Evolutionary conservation across 1,284 basidiomycete species (phyloP).

Genomic region (Wallemia mellicola): DNA sequence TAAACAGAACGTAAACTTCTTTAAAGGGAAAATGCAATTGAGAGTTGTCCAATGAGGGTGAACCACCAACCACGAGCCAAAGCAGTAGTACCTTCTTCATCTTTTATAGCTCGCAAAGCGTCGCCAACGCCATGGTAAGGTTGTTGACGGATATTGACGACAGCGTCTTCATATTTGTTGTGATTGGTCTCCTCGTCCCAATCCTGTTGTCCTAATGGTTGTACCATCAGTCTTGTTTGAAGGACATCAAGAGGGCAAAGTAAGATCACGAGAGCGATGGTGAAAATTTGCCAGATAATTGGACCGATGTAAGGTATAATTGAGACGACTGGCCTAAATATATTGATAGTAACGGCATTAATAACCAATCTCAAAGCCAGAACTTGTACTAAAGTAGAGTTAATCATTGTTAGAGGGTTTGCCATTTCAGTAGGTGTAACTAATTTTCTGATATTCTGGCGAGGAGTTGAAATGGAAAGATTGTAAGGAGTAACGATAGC

Average conservation of each 20-base stretch:
- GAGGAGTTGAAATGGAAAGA: background rate
- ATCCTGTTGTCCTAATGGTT: background rate
- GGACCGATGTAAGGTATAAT: background rate
- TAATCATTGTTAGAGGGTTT: background rate
- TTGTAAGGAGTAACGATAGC: background rate
- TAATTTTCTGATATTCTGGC: background rate
- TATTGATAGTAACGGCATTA: background rate
- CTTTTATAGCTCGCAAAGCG: background rate
- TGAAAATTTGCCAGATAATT: background rate
- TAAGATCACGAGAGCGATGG: background rate
- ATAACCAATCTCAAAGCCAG: background rate
- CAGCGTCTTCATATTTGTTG: background rate
- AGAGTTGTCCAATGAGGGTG: background rate
- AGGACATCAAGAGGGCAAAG: background rate
- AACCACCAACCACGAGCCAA: slow-evolving; percentile 1
- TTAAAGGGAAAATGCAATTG: background rate
- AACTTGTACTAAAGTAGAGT: background rate
- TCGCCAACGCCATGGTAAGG: background rate
- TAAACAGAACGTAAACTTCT: no score
- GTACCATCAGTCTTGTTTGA: background rate
- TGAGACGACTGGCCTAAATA: background rate
- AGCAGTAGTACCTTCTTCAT: background rate
- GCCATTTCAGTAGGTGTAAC: background rate
- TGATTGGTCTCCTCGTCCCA: background rate
- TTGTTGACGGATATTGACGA: background rate